Evolutionary conservation across 2,329 filamentous ascomycete species (phyloP).

Genomic region (Colletotrichum horii): DNA sequence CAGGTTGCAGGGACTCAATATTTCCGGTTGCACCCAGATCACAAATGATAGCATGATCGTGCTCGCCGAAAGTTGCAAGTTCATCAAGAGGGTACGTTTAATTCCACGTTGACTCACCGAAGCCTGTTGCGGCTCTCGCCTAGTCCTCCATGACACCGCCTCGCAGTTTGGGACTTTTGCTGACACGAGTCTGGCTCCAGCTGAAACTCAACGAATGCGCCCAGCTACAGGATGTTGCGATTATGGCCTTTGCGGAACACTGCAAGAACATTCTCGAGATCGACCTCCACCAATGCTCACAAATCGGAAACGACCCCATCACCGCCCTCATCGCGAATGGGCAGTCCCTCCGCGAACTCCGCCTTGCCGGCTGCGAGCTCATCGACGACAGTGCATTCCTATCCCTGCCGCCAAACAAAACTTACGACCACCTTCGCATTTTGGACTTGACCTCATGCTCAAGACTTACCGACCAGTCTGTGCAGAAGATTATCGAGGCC

Average conservation of each 20-base stretch:
- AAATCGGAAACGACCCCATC: conserved; percentile 83
- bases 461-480: conserved; percentile 82
- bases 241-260: conserved; percentile 84
- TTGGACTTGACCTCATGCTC: conserved; percentile 91
- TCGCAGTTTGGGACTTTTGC: conserved; percentile 13
- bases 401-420: conserved; percentile 69
- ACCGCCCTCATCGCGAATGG: conserved; percentile 81
- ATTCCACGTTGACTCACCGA: background rate
- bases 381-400: conserved; percentile 91
- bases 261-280: conserved; percentile 96
- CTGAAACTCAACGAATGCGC: conserved; percentile 93
- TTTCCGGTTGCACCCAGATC: conserved; percentile 83
- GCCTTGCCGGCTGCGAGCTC: conserved; percentile 82
- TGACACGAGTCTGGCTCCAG: conserved; percentile 47
- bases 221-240: conserved; percentile 82
- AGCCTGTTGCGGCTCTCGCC: background rate
- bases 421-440: conserved; percentile 88
- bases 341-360: conserved; percentile 85
- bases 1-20: conserved; percentile 89
- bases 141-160: background rate
- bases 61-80: conserved; percentile 82
- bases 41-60: conserved; percentile 85
- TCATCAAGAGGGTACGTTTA: conserved; percentile 78
- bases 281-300: conserved; percentile 84
- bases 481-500: conserved; percentile 84